A percentile compares a stretch with the other conserved stretches of the same genome.
These are phyloP conservation scores for Podaxis sp. DNA, from an alignment of 768 basidiomycete species.

Conservation along the genomic window DNA sequence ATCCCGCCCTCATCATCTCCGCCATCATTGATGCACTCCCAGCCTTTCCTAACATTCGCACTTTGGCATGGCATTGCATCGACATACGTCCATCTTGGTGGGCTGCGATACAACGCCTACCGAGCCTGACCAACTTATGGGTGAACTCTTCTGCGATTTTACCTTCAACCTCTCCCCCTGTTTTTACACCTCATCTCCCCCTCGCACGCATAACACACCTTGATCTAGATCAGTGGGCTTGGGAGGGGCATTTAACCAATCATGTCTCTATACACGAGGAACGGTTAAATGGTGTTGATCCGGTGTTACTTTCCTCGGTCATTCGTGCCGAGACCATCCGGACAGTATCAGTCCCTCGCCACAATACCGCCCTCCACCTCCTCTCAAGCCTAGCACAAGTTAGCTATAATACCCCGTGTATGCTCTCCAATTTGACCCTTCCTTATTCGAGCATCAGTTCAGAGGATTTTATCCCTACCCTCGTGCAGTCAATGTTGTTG, in stretches of 20 bases:
- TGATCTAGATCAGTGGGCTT: conserved; percentile 38
- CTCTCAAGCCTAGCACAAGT: conserved; percentile 22
- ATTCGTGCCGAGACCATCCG: conserved; percentile 29
- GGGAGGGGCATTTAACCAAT: conserved; percentile 33
- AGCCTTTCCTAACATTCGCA: conserved; percentile 31
- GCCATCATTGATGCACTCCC: conserved; percentile 29
- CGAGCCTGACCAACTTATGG: conserved; percentile 29
- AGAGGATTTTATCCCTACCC: conserved; percentile 13
- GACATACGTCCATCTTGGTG: conserved; percentile 34
- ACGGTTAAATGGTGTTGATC: conserved; percentile 27
- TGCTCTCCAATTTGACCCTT: conserved; percentile 12
- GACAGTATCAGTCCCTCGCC: conserved; percentile 31
- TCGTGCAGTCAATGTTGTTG: conserved; percentile 12
- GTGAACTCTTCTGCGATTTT: conserved; percentile 31
- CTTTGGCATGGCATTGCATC: conserved; percentile 36
- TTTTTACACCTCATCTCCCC: neutral
- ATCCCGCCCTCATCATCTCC: conserved; percentile 32
- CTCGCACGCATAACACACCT: conserved; percentile 24
- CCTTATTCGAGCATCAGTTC: conserved; percentile 17
- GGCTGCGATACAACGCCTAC: conserved; percentile 27
- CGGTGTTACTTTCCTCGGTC: conserved; percentile 25
- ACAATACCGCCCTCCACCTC: conserved; percentile 30
- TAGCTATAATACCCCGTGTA: neutral
- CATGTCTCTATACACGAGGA: conserved; percentile 35
- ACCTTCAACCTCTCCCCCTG: conserved; percentile 6